Percentiles rank a stretch among this genome's conserved stretches.
Conservation (phyloP, 768 basidiomycete species). For the Omphalotus guepiniiformis region DNA sequence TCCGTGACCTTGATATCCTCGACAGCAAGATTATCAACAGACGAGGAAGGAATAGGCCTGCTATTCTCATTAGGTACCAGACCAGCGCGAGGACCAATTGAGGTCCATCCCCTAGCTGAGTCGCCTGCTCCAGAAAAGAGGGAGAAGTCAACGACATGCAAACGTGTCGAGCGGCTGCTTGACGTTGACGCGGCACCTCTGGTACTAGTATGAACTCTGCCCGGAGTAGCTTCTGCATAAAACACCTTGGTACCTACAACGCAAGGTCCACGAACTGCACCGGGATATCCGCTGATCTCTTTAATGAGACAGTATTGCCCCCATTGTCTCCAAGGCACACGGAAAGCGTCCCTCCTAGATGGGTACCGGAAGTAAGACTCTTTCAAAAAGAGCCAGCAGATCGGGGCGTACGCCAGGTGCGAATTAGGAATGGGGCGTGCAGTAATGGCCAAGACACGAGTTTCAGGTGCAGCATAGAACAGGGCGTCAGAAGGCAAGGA, state of each 20-base stretch:
- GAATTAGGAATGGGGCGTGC: slow-evolving; percentile 36
- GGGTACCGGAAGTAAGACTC: slow-evolving; percentile 46
- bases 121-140: slow-evolving; percentile 32
- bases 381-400: slow-evolving; percentile 51
- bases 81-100: slow-evolving; percentile 34
- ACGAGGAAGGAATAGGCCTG: slow-evolving; percentile 40
- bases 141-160: slow-evolving; percentile 43
- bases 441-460: slow-evolving; percentile 44
- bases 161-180: slow-evolving; percentile 13
- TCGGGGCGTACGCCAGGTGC: slow-evolving; percentile 24
- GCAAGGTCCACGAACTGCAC: slow-evolving; percentile 34
- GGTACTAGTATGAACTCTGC: slow-evolving; percentile 23
- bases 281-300: slow-evolving; percentile 27
- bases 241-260: slow-evolving; percentile 44
- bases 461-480: slow-evolving; percentile 54
- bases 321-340: slow-evolving; percentile 55
- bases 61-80: slow-evolving; percentile 38
- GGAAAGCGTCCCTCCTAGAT: slow-evolving; percentile 37
- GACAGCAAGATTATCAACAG: slow-evolving; percentile 40
- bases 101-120: slow-evolving; percentile 33
- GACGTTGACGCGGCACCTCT: slow-evolving; percentile 17
- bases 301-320: slow-evolving; percentile 45
- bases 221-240: slow-evolving; percentile 33
- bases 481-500: slow-evolving; percentile 37
- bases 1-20: slow-evolving; percentile 54